Evolutionary conservation across 495 filamentous ascomycete genomes (phyloP), one percentile per base, ranked within the genome.

Genomic region (Gamarada debralockiae): DNA sequence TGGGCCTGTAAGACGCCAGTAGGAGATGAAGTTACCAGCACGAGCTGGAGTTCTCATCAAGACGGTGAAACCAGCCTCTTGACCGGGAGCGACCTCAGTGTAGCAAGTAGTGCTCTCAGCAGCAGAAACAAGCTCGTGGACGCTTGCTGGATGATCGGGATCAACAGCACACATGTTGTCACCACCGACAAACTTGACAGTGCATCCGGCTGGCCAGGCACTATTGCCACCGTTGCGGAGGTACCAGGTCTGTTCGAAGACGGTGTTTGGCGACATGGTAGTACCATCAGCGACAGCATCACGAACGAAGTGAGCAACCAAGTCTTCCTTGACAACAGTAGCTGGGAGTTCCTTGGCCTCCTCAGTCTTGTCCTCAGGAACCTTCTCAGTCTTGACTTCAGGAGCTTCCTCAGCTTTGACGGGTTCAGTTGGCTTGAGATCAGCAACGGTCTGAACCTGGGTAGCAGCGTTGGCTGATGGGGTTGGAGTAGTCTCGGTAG

Each of bases 101-200:
- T 82, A 77, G 63, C 89, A 80, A 52, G 84, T 79, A 61, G 92
- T 92, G 65, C 88, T 95, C 70, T 90, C 84, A 63, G 85, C 86
- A 36, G 87, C 86, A 34, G 76, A 77, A 25, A 80, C 78, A 49
- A 95, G 80, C 42, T 90, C 83, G 9, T 76, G 72, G 17, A 86
- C 80, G 56, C 85, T 86, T 2, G 84, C 83, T 7, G 90, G 87
- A 67, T 89, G 90, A 46, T 71, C 77, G 21, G 85, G 74, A 63
- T 95, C 87, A 44, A 95, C 75, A 54, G 91, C 84, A 60, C 91
- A 88, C 95, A 99, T 97, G 65, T 87, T 85, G 64, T 97, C 95
- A 48, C 93, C 93, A 43, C 92, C 90, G 48, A 92, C 83, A 59
- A 90, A 97, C 69, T 86, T 90, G 57, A 97, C 89, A 50, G 85